Evolutionary conservation across 2,329 filamentous ascomycete species (phyloP), one percentile per base, ranked within the genome.

Genomic region (Elsinoe australis): DNA sequence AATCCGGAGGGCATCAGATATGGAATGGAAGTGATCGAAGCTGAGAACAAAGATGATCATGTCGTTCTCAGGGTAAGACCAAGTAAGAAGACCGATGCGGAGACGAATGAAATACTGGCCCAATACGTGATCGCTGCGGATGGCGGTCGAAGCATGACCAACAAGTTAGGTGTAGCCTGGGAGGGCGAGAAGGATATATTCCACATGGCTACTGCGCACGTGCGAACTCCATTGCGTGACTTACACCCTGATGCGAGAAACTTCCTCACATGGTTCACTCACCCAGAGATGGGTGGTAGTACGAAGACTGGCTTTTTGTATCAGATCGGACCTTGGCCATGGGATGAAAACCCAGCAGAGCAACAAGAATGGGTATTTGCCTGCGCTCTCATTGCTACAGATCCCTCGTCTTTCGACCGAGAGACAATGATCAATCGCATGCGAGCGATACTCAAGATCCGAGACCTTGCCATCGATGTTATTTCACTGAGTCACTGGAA

Each of bases 221-320:
- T 67, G 33, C 53, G 57, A 3, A 56, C 62, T 2, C 58, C 59
- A 2, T 48, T 66, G 7, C 52, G 56, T 3, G 39, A 51, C 15
- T 18, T 35, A 7, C 61, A 63, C 47, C 59, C 58, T 0, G 61
- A 66, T 41, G 54, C 54, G 0, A 49, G 52, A 3, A 58, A 58
- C 28, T 63, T 66, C 38, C 60, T 67, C 6, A 61, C 59, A 21
- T 65, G 63, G 63, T 62, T 66, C 49, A 59, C 59, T 19, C 60
- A 63, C 32, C 64, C 64, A 3, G 53, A 53, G 18, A 52, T 60
- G 33, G 62, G 63, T 17, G 62, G 62, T 7, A 65, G 60, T 29
- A 61, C 61, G 3, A 52, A 54, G 1, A 63, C 61, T 0, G 62
- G 63, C 9, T 65, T 59, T 41, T 45, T 65, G 17, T 66, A 66